phyloP scores from a whole-genome alignment of 176 grass and related monocot species.

The Dactylis glomerata region DNA sequence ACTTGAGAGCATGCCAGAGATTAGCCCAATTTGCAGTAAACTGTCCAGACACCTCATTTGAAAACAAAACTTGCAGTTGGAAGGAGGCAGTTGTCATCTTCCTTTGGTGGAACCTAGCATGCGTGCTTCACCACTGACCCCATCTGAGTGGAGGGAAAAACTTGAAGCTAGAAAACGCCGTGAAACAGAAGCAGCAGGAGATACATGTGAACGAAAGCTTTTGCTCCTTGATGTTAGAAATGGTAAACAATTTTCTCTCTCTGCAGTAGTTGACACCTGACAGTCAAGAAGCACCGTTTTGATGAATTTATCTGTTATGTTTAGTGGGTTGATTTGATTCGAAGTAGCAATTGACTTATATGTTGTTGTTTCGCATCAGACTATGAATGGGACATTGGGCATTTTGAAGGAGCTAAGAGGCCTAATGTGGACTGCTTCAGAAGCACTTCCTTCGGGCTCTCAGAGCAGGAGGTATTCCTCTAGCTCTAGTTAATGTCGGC shows the following conservation, averaged over 20 bases:
- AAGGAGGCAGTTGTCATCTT: slow-evolving; percentile 85
- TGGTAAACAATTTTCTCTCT: slow-evolving; percentile 51
- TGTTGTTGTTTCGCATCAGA: slow-evolving; percentile 37
- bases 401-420: slow-evolving; percentile 90
- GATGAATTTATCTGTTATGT: neutral
- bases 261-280: neutral
- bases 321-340: neutral
- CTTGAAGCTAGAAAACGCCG: slow-evolving; percentile 49
- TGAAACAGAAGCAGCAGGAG: slow-evolving; percentile 21
- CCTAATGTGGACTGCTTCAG: slow-evolving; percentile 96
- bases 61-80: slow-evolving; percentile 55
- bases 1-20: neutral
- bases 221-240: slow-evolving; percentile 92
- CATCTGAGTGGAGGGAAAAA: slow-evolving; percentile 69
- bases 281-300: neutral
- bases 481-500: neutral
- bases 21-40: slow-evolving; percentile 5
- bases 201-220: slow-evolving; percentile 38
- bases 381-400: slow-evolving; percentile 98
- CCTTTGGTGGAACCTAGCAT: slow-evolving; percentile 66
- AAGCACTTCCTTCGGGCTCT: slow-evolving; percentile 90
- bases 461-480: slow-evolving; percentile 51
- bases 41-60: slow-evolving; percentile 29
- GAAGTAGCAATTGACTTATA: neutral
- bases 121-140: slow-evolving; percentile 66